A percentile compares a stretch with the other conserved stretches of the same genome.
phyloP scores from a whole-genome alignment of 1,284 basidiomycete genomes.

The Cystobasidium pallidum region DNA sequence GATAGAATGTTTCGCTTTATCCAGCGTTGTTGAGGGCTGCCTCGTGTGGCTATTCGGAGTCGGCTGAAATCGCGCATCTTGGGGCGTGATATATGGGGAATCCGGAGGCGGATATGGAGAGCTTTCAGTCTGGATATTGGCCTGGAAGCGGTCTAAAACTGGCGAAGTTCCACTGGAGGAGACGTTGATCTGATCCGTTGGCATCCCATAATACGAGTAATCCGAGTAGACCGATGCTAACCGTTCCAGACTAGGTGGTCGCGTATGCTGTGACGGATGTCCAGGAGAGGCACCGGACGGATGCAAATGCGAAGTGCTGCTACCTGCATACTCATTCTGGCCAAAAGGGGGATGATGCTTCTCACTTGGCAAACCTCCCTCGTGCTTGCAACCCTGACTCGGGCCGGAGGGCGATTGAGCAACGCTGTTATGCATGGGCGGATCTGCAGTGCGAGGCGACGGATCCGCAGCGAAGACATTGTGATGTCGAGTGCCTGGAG shows the following conservation, averaged over 20 bases:
- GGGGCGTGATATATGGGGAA: conserved; percentile 24
- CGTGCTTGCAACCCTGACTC: neutral
- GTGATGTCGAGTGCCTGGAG: neutral
- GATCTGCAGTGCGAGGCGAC: neutral
- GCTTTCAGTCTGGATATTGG: neutral
- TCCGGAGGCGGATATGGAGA: neutral
- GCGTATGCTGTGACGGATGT: neutral
- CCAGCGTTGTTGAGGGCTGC: conserved; percentile 30
- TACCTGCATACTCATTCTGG: neutral
- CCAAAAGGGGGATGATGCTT: neutral
- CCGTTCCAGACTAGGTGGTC: conserved; percentile 11
- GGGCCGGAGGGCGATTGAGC: neutral
- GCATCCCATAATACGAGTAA: conserved; percentile 41
- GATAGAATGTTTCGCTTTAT: conserved; percentile 38
- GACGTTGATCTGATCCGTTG: conserved; percentile 8
- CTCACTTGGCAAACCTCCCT: neutral
- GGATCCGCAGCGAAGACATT: neutral
- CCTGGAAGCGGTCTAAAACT: neutral
- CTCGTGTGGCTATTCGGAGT: neutral
- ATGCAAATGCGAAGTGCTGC: neutral
- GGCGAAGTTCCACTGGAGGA: conserved; percentile 2
- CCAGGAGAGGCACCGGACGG: neutral
- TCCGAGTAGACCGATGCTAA: conserved; percentile 34
- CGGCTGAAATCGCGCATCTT: conserved; percentile 2
- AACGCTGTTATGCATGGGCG: neutral